Evolutionary conservation across 306 rosid genomes (phyloP).

Genomic region (Cicer bijugum): DNA sequence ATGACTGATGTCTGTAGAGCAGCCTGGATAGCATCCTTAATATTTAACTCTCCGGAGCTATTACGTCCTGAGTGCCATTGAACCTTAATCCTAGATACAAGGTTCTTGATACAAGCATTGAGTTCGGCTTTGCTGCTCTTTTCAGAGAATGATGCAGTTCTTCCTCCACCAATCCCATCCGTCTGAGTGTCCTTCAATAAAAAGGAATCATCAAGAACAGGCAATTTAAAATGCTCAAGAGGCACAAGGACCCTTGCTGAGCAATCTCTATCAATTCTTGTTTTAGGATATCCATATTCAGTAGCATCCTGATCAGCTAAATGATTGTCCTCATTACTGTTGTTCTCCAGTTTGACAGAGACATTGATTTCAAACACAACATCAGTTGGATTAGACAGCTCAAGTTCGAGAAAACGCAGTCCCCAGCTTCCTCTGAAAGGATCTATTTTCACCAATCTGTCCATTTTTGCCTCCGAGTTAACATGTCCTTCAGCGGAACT

Average conservation of each 20-base stretch:
- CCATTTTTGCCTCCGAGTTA: conserved; percentile 60
- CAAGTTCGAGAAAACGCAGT: conserved; percentile 90
- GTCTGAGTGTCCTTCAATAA: conserved; percentile 66
- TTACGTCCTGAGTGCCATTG: conserved; percentile 89
- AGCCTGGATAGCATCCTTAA: conserved; percentile 90
- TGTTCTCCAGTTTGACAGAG: conserved; percentile 77
- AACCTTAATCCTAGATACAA: conserved; percentile 85
- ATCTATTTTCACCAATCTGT: conserved; percentile 86
- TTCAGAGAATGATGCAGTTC: conserved; percentile 70
- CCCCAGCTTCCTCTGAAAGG: conserved; percentile 98
- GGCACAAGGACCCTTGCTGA: conserved; percentile 95
- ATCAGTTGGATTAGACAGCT: conserved; percentile 87
- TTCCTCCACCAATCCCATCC: conserved; percentile 55
- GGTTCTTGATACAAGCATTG: conserved; percentile 87
- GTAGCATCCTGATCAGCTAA: conserved; percentile 58
- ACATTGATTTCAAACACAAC: conserved; percentile 82
- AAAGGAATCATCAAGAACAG: conserved; percentile 89
- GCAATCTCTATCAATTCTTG: conserved; percentile 88
- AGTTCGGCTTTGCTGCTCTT: conserved; percentile 85
- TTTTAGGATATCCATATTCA: conserved; percentile 81
- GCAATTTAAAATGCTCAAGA: conserved; percentile 86
- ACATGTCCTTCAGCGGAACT: conserved; percentile 51
- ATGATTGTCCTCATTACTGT: conserved; percentile 53
- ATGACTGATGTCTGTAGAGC: conserved; percentile 89
- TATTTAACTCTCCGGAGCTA: conserved; percentile 86